A percentile compares a stretch with the other conserved stretches of the same genome.
Evolutionary conservation across 495 filamentous ascomycete genomes (phyloP).

Genomic region (Aspergillus carlsbadensis): DNA sequence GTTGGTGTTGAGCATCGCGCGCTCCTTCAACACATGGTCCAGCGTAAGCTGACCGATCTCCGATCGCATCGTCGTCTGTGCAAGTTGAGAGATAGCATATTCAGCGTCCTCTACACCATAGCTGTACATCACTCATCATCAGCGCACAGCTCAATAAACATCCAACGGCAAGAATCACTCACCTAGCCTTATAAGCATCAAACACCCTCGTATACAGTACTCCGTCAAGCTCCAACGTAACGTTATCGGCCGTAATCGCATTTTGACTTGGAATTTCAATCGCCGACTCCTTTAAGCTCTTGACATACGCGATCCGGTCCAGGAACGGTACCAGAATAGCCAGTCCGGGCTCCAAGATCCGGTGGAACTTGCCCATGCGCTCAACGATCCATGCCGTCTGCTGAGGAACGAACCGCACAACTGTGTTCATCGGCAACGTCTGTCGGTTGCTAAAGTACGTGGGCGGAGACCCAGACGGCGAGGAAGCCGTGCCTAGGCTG

Average conservation of each 20-base stretch:
- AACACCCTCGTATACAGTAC: constrained; percentile 94
- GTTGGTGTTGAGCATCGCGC: constrained; percentile 90
- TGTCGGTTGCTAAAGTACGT: constrained; percentile 61
- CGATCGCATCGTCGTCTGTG: constrained; percentile 97
- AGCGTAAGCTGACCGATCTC: constrained; percentile 96
- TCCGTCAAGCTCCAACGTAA: constrained; percentile 93
- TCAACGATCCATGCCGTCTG: constrained; percentile 99
- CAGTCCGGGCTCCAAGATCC: constrained; percentile 87
- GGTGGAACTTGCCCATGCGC: constrained; percentile 95
- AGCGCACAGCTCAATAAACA: constrained; percentile 2
- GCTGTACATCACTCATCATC: constrained; percentile 42
- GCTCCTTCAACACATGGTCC: constrained; percentile 96
- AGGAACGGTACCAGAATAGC: constrained; percentile 87
- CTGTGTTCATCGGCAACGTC: constrained; percentile 82
- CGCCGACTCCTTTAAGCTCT: constrained; percentile 91
- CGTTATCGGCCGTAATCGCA: constrained; percentile 97
- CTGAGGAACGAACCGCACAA: constrained; percentile 96
- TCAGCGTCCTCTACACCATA: constrained; percentile 99
- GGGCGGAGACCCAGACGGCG: constrained; percentile 27
- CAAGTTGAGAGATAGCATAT: constrained; percentile 96
- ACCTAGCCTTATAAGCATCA: constrained; percentile 96
- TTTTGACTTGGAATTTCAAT: constrained; percentile 95
- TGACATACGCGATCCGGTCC: constrained; percentile 97
- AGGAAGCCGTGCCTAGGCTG: constrained; percentile 17
- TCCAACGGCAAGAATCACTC: constrained; percentile 19